These are phyloP conservation scores for Bisporella sp. DNA, from an alignment of 2,329 filamentous ascomycete species.

Conservation along the genomic window DNA sequence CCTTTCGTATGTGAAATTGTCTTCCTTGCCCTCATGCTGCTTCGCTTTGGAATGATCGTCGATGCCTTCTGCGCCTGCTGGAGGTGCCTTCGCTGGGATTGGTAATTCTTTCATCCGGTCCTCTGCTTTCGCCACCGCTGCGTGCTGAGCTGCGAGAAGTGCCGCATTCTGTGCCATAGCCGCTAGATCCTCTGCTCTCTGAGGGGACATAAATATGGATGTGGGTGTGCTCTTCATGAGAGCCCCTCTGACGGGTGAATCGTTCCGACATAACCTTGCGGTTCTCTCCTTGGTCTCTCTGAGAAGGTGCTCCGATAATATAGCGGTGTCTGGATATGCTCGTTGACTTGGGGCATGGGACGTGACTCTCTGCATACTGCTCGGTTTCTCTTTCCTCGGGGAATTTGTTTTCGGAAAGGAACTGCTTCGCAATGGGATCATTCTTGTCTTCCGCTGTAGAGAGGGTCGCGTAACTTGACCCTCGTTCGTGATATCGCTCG, in stretches of 20 bases:
- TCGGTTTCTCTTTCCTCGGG: conserved; percentile 7
- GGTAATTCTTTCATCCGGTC: too few relatives aligned
- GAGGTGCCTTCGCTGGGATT: neutral
- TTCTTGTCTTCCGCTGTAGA: conserved; percentile 7
- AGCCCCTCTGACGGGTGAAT: conserved; percentile 10
- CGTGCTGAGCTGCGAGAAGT: conserved; percentile 48
- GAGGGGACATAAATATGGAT: conserved; percentile 27
- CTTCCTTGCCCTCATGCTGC: too few relatives aligned
- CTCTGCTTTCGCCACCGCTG: conserved; percentile 30
- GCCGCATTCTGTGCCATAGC: neutral
- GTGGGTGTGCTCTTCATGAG: conserved; percentile 23
- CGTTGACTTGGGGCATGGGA: conserved; percentile 9
- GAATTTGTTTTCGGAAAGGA: conserved; percentile 8
- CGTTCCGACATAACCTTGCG: conserved; percentile 15
- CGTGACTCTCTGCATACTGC: conserved; percentile 8
- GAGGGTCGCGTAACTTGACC: conserved; percentile 5
- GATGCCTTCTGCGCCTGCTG: too few relatives aligned
- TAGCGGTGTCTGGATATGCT: conserved; percentile 12
- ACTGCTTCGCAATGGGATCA: conserved; percentile 6
- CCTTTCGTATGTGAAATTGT: neutral
- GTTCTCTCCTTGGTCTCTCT: conserved; percentile 9
- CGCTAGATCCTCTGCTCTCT: conserved; percentile 5
- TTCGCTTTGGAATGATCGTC: too few relatives aligned
- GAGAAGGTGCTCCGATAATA: conserved; percentile 18
- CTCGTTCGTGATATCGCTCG: conserved; percentile 2